Percentiles rank a stretch among this genome's conserved stretches.
Conservation (phyloP, 129 eudicot genomes). For the Dittrichia graveolens region DNA sequence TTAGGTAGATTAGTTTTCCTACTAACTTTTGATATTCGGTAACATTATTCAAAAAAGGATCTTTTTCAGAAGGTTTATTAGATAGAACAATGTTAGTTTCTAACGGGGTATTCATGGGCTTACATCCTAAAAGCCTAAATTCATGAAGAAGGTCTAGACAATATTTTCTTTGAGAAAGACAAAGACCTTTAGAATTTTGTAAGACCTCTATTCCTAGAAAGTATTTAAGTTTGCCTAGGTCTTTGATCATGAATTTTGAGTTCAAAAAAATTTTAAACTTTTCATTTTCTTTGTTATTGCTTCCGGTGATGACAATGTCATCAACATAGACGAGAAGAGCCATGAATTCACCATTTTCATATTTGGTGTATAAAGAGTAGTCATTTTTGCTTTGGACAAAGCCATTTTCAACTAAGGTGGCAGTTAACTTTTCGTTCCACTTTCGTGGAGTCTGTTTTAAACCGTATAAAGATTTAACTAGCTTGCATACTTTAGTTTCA, state of each 20-base stretch:
- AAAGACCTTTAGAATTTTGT: background rate
- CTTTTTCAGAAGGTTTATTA: no score
- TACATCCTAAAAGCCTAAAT: background rate
- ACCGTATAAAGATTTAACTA: background rate
- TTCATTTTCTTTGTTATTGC: background rate
- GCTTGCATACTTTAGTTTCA: background rate
- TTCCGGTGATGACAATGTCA: no score
- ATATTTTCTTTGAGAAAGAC: background rate
- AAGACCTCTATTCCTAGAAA: background rate
- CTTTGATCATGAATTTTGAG: background rate
- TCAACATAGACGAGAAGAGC: no score
- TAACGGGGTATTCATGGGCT: background rate
- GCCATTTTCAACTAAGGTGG: background rate
- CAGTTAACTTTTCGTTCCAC: background rate
- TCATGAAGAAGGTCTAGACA: background rate
- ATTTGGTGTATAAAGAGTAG: no score
- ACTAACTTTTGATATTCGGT: background rate
- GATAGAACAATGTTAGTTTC: background rate
- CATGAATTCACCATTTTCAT: no score
- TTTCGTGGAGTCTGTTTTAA: background rate
- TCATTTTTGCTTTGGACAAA: no score
- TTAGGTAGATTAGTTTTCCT: background rate
- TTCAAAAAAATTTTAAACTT: background rate
- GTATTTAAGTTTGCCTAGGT: background rate
- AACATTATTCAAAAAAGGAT: background rate